A percentile compares a stretch with the other conserved stretches of the same genome.
These are phyloP conservation scores for Limtongozyma cylindracea DNA, from an alignment of 805 yeast species.

Conservation along the genomic window DNA sequence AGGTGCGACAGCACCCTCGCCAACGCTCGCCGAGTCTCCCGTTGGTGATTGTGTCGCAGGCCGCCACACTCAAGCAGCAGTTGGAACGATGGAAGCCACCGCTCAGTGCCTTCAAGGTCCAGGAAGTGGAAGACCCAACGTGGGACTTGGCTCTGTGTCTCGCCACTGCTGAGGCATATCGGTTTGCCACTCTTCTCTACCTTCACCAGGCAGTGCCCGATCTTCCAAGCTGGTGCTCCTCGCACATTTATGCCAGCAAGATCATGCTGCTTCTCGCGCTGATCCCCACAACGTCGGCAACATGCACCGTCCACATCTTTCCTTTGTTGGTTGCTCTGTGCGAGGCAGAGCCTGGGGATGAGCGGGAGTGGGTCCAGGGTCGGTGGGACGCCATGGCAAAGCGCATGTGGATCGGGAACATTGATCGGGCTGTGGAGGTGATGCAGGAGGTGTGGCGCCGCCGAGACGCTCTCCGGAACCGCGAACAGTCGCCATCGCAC, in stretches of 20 bases:
- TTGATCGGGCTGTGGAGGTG: slow-evolving; percentile 39
- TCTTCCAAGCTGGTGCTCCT: slow-evolving; percentile 24
- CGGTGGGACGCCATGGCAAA: slow-evolving; percentile 29
- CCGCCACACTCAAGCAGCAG: slow-evolving; percentile 16
- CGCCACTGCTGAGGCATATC: slow-evolving; percentile 47
- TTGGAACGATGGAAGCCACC: no score
- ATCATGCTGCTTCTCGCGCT: slow-evolving; percentile 34
- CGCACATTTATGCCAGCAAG: slow-evolving; percentile 27
- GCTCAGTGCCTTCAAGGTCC: no score
- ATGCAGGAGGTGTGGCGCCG: slow-evolving; percentile 51
- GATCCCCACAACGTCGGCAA: slow-evolving; percentile 30
- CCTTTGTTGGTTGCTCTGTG: slow-evolving; percentile 42
- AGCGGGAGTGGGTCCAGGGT: slow-evolving; percentile 31
- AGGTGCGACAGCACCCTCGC: slow-evolving; percentile 21
- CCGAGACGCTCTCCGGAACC: slow-evolving; percentile 12
- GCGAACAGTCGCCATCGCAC: neutral
- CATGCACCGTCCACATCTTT: slow-evolving; percentile 33
- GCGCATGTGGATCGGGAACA: slow-evolving; percentile 39
- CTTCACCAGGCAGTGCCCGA: slow-evolving; percentile 53
- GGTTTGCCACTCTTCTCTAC: slow-evolving; percentile 30
- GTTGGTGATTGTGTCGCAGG: slow-evolving; percentile 28
- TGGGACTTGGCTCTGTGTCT: slow-evolving; percentile 36
- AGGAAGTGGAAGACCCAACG: slow-evolving; percentile 10
- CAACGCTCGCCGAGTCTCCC: slow-evolving; percentile 31
- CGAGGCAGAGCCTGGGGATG: slow-evolving; percentile 32